Percentiles rank a stretch among this genome's conserved stretches.
Conservation (phyloP, 306 rosid genomes). For the Vigna unguiculata region DNA sequence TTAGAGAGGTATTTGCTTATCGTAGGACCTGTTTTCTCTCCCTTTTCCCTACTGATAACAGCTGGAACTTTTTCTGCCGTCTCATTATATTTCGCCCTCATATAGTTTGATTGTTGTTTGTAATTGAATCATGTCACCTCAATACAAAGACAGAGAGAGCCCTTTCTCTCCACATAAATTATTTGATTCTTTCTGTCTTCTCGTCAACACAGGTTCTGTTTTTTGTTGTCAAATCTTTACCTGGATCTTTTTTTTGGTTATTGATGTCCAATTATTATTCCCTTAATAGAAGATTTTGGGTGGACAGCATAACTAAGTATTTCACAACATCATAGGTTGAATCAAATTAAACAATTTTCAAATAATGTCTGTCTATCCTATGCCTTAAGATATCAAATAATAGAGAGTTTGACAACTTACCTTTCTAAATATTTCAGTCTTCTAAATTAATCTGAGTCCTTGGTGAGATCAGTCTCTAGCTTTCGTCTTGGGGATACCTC, state of each 20-base stretch:
- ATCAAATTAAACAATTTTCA: neutral
- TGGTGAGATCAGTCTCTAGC: neutral
- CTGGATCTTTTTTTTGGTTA: neutral
- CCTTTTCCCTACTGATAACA: no score
- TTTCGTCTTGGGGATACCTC: neutral
- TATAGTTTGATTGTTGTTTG: neutral
- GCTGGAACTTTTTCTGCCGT: neutral
- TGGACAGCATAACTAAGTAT: neutral
- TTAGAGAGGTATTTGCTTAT: conserved; percentile 79
- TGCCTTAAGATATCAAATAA: conserved; percentile 13
- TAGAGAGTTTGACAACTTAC: neutral
- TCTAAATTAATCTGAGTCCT: neutral
- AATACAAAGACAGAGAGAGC: neutral
- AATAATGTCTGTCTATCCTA: neutral
- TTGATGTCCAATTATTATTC: conserved; percentile 7
- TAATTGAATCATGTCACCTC: neutral
- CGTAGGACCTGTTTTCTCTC: conserved; percentile 19
- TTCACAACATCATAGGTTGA: conserved; percentile 8
- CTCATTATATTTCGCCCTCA: neutral
- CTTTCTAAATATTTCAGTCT: neutral
- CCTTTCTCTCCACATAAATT: neutral
- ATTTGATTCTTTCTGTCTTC: no score
- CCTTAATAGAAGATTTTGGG: neutral
- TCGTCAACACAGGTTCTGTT: neutral
- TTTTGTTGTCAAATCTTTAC: no score